Conservation (phyloP, 441 rosid species). For the Flueggea neowawraea region DNA sequence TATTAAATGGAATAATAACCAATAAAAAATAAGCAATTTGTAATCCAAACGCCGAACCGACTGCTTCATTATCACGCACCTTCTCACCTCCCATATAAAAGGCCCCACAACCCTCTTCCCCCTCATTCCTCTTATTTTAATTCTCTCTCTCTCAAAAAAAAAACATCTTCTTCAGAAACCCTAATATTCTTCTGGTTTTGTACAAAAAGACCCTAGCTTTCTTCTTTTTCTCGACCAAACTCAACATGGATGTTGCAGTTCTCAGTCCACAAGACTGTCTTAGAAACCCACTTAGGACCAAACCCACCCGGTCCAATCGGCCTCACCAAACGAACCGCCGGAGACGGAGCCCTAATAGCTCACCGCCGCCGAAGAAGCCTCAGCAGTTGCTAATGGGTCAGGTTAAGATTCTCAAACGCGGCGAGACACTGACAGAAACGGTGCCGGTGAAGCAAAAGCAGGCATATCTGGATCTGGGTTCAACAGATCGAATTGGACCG, state of each 20-base stretch:
- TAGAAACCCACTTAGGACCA: not conserved
- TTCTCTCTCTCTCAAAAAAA: no score
- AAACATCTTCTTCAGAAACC: no score
- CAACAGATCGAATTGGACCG: constrained; percentile 28
- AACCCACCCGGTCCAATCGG: not conserved
- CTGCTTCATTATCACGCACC: no score
- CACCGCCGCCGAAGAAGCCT: not conserved
- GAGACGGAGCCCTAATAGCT: not conserved
- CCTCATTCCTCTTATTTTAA: no score
- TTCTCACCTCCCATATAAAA: no score
- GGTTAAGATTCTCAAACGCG: constrained; percentile 71
- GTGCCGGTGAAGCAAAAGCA: not conserved
- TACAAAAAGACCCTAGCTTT: no score
- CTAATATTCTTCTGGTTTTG: no score
- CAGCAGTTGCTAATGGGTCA: constrained; percentile 28
- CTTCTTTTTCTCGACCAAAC: not conserved
- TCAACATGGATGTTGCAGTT: constrained; percentile 61
- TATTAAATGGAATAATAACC: no score
- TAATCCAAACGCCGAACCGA: no score
- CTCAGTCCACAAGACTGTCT: constrained; percentile 46
- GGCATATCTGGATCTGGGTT: constrained; percentile 25
- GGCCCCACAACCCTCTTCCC: no score
- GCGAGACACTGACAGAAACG: constrained; percentile 36
- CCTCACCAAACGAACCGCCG: not conserved
- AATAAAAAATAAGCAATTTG: no score